Evolutionary conservation across 2,329 filamentous ascomycete genomes (phyloP).

Genomic region (Xylaria sp.): DNA sequence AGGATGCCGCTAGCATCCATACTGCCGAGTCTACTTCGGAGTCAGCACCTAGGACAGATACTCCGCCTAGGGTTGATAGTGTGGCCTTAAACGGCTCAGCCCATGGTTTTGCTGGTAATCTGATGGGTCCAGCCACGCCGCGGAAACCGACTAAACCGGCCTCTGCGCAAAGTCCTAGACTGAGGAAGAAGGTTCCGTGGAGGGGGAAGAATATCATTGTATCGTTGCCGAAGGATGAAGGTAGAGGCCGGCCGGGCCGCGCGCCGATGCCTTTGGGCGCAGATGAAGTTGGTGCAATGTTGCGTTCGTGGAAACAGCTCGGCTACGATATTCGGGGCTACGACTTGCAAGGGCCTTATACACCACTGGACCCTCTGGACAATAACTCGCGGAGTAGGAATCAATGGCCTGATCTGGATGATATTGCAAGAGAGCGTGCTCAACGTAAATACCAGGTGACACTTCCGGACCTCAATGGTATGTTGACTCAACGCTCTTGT

Average conservation of each 20-base stretch:
- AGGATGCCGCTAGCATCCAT: conserved; percentile 35
- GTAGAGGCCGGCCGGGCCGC: conserved; percentile 61
- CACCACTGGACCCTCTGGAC: conserved; percentile 34
- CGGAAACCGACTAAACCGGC: conserved; percentile 41
- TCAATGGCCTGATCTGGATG: conserved; percentile 66
- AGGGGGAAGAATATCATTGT: conserved; percentile 75
- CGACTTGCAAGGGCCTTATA: conserved; percentile 57
- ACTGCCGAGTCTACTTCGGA: conserved; percentile 35
- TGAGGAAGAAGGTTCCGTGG: conserved; percentile 75
- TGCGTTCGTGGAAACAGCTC: conserved; percentile 67
- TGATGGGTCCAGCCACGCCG: conserved; percentile 31
- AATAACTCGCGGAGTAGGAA: conserved; percentile 65
- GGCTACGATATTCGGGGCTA: conserved; percentile 73
- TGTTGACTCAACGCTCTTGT: conserved; percentile 28
- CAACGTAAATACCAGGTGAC: conserved; percentile 61
- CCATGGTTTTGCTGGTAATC: conserved; percentile 25
- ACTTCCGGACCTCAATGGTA: conserved; percentile 70
- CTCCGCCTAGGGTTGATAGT: conserved; percentile 38
- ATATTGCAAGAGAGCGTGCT: conserved; percentile 59
- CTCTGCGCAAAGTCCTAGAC: conserved; percentile 52
- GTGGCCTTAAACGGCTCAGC: conserved; percentile 34
- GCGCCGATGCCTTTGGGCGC: conserved; percentile 57
- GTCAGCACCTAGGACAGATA: conserved; percentile 34
- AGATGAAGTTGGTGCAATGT: conserved; percentile 62
- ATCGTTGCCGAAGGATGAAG: conserved; percentile 67